Conservation (phyloP, 108 stramenopile genomes). For the Skeletonema potamos region DNA sequence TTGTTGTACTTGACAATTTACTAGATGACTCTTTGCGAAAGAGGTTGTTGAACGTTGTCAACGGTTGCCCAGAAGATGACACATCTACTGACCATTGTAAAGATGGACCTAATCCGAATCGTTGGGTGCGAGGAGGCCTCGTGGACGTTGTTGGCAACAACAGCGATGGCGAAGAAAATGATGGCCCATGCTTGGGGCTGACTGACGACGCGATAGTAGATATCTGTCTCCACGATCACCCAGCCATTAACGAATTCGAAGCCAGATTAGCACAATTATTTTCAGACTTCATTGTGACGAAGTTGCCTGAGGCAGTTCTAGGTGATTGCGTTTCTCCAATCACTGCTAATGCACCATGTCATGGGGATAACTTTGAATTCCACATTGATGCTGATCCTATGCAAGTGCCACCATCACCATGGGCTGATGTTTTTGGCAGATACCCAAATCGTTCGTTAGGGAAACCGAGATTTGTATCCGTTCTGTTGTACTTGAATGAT, state of each 20-base stretch:
- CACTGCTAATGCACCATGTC: conserved; percentile 70
- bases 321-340: conserved; percentile 63
- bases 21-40: conserved; percentile 45
- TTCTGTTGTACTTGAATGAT: conserved; percentile 67
- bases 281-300: conserved; percentile 50
- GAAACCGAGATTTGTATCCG: conserved; percentile 74
- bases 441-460: conserved; percentile 62
- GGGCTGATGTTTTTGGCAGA: conserved; percentile 69
- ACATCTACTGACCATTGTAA: conserved; percentile 41
- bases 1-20: conserved; percentile 61
- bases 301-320: conserved; percentile 65
- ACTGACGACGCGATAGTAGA: conserved; percentile 58
- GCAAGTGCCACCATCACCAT: conserved; percentile 62
- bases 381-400: conserved; percentile 80
- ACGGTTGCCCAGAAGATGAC: conserved; percentile 37
- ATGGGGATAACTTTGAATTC: conserved; percentile 56
- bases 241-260: conserved; percentile 63
- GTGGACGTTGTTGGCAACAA: conserved; percentile 39
- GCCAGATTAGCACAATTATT: conserved; percentile 48
- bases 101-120: conserved; percentile 59
- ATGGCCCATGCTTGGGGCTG: conserved; percentile 52
- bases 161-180: conserved; percentile 8
- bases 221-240: conserved; percentile 57
- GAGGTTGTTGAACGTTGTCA: conserved; percentile 51
- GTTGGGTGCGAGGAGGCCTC: conserved; percentile 63